Evolutionary conservation across 768 basidiomycete species (phyloP), one percentile per base, ranked within the genome.

Genomic region (Boletus fagicola): DNA sequence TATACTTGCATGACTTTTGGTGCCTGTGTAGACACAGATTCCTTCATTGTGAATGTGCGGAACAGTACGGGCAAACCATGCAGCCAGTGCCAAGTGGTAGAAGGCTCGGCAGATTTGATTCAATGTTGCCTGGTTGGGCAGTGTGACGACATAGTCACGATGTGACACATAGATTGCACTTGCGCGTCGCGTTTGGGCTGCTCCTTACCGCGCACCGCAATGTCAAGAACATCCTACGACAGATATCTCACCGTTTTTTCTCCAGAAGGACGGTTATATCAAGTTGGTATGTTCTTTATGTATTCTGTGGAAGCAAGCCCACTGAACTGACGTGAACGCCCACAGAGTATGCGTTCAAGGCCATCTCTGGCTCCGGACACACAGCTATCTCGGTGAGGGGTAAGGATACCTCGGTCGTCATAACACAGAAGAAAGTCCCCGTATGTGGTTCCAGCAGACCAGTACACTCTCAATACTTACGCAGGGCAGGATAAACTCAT

Each of bases 261-360:
- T 2, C 94, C 94, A 2, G 94, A 99, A 77, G 97, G 97, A 40
- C 85, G 96, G 55, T 77, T 99, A 57, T 99, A 98, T 72, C 97
- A 99, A 94, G 96, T 98, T 71, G 97, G 94, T 92, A 66, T 65
- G 90, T 78, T 43, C 4, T 31, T 22, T 18, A 31, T 35, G 39
- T 47, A 11, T 42, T 56, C 4, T 11, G 18, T 49, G 36, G 1
- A 4, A 15, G 9, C 2, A 26, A 9, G 36, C 43, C 31, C 46
- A 15, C 46, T 35, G 12, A 36, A 20, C 26, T 54, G 48, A 57
- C 43, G 65, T 57, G 61, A 58, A 57, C 30, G 52, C 58, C 51
- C 30, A 51, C 59, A 98, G 95, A 98, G 78, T 98, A 98, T 81
- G 96, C 97, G 28, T 98, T 98, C 87, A 99, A 98, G 76, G 97